Percentiles rank a stretch among this genome's conserved stretches.
Conservation (phyloP, 2,329 filamentous ascomycete genomes). For the Septoria linicola region DNA sequence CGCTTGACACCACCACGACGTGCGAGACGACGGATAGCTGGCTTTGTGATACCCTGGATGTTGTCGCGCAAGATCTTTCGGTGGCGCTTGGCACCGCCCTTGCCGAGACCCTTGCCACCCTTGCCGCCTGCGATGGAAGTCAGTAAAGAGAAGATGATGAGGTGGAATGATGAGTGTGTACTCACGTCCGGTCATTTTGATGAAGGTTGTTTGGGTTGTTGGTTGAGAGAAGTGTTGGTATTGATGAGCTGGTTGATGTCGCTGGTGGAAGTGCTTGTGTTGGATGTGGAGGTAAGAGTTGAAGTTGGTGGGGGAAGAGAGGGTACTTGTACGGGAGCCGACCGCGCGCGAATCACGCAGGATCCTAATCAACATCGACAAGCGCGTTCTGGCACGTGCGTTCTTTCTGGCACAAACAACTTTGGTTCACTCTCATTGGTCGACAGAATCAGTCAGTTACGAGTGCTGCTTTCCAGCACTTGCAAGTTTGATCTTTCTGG, state of each 20-base stretch:
- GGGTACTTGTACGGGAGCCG: slow-evolving; percentile 11
- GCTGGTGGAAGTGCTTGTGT: slow-evolving; percentile 26
- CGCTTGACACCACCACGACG: slow-evolving; percentile 99
- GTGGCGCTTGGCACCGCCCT: slow-evolving; percentile 98
- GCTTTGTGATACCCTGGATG: slow-evolving; percentile 99
- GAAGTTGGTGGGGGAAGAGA: slow-evolving; percentile 23
- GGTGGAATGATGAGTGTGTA: slow-evolving; percentile 29
- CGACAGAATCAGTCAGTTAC: slow-evolving; percentile 2
- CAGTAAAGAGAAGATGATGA: slow-evolving; percentile 28
- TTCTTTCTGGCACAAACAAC: no score
- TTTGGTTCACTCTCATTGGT: no score
- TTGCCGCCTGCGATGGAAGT: slow-evolving; percentile 68
- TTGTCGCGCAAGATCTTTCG: slow-evolving; percentile 99
- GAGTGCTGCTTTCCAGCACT: slow-evolving; percentile 16
- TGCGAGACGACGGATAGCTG: slow-evolving; percentile 95
- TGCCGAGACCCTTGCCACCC: slow-evolving; percentile 96
- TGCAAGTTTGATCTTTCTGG: slow-evolving; percentile 2
- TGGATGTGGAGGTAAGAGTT: slow-evolving; percentile 29
- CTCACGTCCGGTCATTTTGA: slow-evolving; percentile 55
- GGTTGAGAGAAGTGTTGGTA: slow-evolving; percentile 28
- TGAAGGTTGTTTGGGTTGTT: slow-evolving; percentile 32
- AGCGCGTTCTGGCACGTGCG: slow-evolving; percentile 9
- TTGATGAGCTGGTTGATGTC: slow-evolving; percentile 29
- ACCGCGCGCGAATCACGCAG: slow-evolving; percentile 2
- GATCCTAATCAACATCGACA: slow-evolving; percentile 3